These are phyloP conservation scores for Aegilops tauschii DNA, from an alignment of 176 grass and related monocot genomes.

Conservation along the genomic window DNA sequence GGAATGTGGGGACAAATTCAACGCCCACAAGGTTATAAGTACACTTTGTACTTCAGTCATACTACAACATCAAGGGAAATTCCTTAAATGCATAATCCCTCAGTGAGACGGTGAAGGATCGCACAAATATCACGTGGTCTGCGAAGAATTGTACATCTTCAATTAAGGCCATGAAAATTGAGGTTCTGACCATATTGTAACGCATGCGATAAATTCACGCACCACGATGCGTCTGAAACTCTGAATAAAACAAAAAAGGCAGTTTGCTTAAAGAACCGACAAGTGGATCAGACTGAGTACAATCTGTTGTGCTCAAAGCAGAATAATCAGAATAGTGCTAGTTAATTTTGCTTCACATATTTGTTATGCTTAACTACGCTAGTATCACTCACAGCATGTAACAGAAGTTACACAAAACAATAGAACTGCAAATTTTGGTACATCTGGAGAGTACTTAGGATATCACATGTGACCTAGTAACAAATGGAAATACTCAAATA, in stretches of 20 bases:
- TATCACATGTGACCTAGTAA: not conserved
- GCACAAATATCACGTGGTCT: not conserved
- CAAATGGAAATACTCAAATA: slow-evolving; percentile 14
- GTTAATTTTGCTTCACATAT: not conserved
- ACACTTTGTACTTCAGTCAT: not conserved
- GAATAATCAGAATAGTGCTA: not conserved
- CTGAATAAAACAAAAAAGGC: not conserved
- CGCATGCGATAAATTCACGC: not conserved
- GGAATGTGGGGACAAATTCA: not conserved
- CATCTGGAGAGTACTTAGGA: not conserved
- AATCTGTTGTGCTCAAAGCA: not conserved
- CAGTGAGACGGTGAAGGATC: no score
- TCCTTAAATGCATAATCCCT: no score
- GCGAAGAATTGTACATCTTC: not conserved
- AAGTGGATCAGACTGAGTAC: not conserved
- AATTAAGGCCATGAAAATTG: not conserved
- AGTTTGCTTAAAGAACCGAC: not conserved
- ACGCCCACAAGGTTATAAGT: not conserved
- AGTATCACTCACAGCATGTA: not conserved
- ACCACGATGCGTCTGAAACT: not conserved
- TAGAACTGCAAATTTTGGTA: not conserved
- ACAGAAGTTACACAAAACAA: not conserved
- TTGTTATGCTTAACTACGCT: not conserved
- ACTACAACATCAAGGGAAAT: not conserved
- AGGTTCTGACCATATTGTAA: not conserved